phyloP scores from a whole-genome alignment of 2,329 filamentous ascomycete species.

The Dothidotthia symphoricarpi region DNA sequence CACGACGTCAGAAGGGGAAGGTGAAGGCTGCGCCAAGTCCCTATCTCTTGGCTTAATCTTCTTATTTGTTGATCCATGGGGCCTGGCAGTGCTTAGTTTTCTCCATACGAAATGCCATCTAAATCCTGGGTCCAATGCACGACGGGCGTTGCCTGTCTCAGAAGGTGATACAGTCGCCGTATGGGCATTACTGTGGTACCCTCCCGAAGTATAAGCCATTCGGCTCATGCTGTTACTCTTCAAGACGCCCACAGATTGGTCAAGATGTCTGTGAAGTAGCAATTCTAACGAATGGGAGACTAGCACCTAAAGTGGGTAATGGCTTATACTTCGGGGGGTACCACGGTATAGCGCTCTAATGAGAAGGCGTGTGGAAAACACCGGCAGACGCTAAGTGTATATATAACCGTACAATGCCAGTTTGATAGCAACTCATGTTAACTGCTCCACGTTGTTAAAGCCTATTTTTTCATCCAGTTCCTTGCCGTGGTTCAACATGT shows the following conservation, averaged over 20 bases:
- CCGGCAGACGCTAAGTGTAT: background rate
- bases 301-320: too few relatives aligned
- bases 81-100: conserved; percentile 6
- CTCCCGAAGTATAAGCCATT: too few relatives aligned
- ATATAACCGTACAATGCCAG: background rate
- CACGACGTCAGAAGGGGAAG: conserved; percentile 7
- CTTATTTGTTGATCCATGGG: conserved; percentile 8
- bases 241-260: too few relatives aligned
- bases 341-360: background rate
- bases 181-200: too few relatives aligned
- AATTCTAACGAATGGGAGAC: too few relatives aligned
- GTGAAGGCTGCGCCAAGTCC: conserved; percentile 9
- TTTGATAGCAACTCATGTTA: background rate
- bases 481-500: conserved; percentile 1
- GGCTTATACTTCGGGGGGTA: too few relatives aligned
- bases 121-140: conserved; percentile 1
- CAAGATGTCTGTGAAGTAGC: too few relatives aligned
- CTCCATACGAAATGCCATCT: conserved; percentile 5
- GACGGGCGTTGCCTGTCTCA: conserved; percentile 7
- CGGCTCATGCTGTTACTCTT: too few relatives aligned
- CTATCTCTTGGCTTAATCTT: conserved; percentile 14
- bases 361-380: conserved; percentile 1
- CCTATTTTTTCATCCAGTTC: background rate
- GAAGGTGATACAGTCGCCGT: conserved; percentile 2
- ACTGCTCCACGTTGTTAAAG: background rate